These are phyloP conservation scores for Samsoniella hepiali DNA, from an alignment of 2,329 filamentous ascomycete genomes.

Conservation along the genomic window DNA sequence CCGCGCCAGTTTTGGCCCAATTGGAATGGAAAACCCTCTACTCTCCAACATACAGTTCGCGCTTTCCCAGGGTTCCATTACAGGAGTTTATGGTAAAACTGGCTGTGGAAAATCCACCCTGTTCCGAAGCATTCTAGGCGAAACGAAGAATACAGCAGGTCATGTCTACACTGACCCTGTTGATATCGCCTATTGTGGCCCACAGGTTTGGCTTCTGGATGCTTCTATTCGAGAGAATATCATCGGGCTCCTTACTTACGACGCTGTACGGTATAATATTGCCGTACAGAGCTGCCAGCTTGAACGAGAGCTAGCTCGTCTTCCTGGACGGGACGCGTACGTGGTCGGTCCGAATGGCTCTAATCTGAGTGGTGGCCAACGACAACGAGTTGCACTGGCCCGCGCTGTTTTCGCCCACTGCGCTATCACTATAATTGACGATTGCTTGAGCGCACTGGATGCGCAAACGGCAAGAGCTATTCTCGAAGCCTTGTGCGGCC, in stretches of 20 bases:
- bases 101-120: neutral
- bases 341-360: neutral
- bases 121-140: neutral
- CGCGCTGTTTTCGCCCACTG: neutral
- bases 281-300: neutral
- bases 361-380: constrained; percentile 6
- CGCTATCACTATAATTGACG: neutral
- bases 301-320: neutral
- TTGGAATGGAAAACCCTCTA: neutral
- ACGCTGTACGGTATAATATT: neutral
- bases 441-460: neutral
- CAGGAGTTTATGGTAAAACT: neutral
- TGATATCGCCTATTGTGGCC: neutral
- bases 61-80: neutral
- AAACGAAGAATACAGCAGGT: neutral
- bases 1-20: neutral
- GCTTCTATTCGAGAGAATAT: neutral
- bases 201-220: neutral
- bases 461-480: neutral
- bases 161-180: neutral
- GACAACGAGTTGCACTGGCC: neutral
- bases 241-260: neutral
- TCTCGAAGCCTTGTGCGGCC: neutral
- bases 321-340: neutral
- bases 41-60: neutral